Conservation (phyloP, 2,329 filamentous ascomycete species). For the Tolypocladium ophioglossoides region DNA sequence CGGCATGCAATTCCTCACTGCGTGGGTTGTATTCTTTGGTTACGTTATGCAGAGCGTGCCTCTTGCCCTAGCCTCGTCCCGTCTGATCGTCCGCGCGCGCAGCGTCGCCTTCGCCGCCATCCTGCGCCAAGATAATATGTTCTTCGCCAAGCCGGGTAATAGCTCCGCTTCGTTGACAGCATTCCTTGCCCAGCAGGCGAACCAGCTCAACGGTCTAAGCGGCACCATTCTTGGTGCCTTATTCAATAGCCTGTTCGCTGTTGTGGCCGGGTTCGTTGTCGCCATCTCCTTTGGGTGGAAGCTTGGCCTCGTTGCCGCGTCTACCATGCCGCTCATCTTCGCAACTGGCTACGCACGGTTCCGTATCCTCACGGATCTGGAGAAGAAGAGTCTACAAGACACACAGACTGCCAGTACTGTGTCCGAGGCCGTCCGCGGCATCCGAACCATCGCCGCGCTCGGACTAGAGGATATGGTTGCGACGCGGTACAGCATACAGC, state of each 20-base stretch:
- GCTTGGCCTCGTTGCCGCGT: slow-evolving; percentile 30
- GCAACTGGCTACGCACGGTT: slow-evolving; percentile 26
- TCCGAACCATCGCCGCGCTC: neutral
- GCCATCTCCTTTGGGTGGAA: slow-evolving; percentile 32
- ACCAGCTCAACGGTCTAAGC: slow-evolving; percentile 34
- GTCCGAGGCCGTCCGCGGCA: neutral
- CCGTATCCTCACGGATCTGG: slow-evolving; percentile 18
- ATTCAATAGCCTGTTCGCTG: slow-evolving; percentile 26
- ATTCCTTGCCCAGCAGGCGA: slow-evolving; percentile 19
- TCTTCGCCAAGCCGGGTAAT: slow-evolving; percentile 22
- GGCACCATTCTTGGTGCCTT: slow-evolving; percentile 31
- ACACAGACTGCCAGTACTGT: neutral
- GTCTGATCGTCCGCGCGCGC: neutral
- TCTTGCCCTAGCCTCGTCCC: neutral
- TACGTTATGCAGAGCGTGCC: neutral
- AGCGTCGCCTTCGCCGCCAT: slow-evolving; percentile 15
- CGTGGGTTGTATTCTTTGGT: neutral
- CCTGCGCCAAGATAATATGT: slow-evolving; percentile 29
- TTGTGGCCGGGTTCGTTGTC: slow-evolving; percentile 27
- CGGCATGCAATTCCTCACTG: neutral
- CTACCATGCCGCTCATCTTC: slow-evolving; percentile 30
- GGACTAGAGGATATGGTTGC: neutral
- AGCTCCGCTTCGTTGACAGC: slow-evolving; percentile 21
- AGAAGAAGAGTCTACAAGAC: neutral
- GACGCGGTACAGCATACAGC: neutral